Conservation (phyloP, 768 basidiomycete species). For the Amanita brunnescens region DNA sequence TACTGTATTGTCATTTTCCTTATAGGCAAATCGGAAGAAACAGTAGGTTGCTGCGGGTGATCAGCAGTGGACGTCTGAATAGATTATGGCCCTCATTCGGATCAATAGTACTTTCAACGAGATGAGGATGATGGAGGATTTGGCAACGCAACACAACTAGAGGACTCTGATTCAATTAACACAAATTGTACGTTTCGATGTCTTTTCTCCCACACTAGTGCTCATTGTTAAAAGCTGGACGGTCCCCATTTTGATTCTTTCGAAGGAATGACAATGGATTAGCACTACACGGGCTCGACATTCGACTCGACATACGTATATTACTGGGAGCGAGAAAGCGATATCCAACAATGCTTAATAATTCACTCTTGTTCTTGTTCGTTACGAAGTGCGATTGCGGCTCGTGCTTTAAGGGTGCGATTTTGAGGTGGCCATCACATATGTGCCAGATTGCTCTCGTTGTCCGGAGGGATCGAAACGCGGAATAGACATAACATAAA, state of each 20-base stretch:
- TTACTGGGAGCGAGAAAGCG: no score
- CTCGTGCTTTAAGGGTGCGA: no score
- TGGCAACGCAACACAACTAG: background rate
- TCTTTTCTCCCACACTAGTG: background rate
- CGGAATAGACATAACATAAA: no score
- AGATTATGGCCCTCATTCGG: conserved; percentile 8
- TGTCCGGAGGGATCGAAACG: no score
- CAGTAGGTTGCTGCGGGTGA: background rate
- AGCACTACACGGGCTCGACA: no score
- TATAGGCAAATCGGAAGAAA: conserved; percentile 5
- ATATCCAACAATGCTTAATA: no score
- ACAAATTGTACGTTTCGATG: background rate
- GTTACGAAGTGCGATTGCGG: no score
- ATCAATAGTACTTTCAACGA: conserved; percentile 9
- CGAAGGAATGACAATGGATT: no score
- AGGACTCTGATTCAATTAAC: background rate
- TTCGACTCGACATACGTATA: no score
- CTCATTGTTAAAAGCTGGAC: background rate
- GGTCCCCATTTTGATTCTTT: conserved; percentile 3
- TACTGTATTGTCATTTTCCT: background rate
- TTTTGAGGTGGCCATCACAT: no score
- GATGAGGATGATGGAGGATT: background rate
- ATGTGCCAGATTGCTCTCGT: no score
- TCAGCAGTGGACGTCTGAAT: conserved; percentile 7
- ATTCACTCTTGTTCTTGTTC: no score